Percentiles rank a stretch among this genome's conserved stretches.
These are phyloP conservation scores for Aspergillus sp. DNA, from an alignment of 2,329 filamentous ascomycete species.

Conservation along the genomic window DNA sequence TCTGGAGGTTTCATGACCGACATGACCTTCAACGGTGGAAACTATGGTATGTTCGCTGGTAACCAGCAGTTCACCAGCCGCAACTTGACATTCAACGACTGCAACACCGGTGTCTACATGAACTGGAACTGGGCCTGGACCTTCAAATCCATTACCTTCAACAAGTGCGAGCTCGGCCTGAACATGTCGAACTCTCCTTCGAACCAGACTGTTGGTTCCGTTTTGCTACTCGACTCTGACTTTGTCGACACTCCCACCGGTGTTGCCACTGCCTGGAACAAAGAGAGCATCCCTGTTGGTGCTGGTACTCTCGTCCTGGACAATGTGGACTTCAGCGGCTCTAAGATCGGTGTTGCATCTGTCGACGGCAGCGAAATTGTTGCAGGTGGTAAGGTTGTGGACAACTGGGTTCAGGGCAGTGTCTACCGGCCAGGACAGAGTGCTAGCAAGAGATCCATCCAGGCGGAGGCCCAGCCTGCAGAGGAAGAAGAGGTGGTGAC, in stretches of 20 bases:
- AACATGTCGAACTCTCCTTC: slow-evolving; percentile 70
- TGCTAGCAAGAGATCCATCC: slow-evolving; percentile 26
- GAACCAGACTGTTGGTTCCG: slow-evolving; percentile 78
- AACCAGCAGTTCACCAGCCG: slow-evolving; percentile 86
- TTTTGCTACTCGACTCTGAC: slow-evolving; percentile 77
- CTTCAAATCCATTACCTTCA: slow-evolving; percentile 72
- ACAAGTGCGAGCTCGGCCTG: slow-evolving; percentile 72
- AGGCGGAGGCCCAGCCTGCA: slow-evolving; percentile 11
- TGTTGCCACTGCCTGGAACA: slow-evolving; percentile 71
- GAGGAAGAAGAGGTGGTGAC: slow-evolving; percentile 18
- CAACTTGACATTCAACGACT: slow-evolving; percentile 78
- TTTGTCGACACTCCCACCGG: slow-evolving; percentile 75
- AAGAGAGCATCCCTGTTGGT: slow-evolving; percentile 61
- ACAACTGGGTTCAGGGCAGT: slow-evolving; percentile 77
- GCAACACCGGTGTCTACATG: slow-evolving; percentile 80
- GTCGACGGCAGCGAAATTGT: slow-evolving; percentile 62
- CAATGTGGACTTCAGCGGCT: slow-evolving; percentile 80
- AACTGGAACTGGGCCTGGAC: slow-evolving; percentile 92
- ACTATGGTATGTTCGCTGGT: slow-evolving; percentile 74
- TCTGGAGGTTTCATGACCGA: slow-evolving; percentile 83
- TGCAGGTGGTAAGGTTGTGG: slow-evolving; percentile 66
- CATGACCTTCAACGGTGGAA: slow-evolving; percentile 78
- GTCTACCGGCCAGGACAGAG: slow-evolving; percentile 54
- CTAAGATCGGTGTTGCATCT: slow-evolving; percentile 65
- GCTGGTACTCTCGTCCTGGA: slow-evolving; percentile 83